Conservation (phyloP, 768 basidiomycete species). For the Boletus speciosus region DNA sequence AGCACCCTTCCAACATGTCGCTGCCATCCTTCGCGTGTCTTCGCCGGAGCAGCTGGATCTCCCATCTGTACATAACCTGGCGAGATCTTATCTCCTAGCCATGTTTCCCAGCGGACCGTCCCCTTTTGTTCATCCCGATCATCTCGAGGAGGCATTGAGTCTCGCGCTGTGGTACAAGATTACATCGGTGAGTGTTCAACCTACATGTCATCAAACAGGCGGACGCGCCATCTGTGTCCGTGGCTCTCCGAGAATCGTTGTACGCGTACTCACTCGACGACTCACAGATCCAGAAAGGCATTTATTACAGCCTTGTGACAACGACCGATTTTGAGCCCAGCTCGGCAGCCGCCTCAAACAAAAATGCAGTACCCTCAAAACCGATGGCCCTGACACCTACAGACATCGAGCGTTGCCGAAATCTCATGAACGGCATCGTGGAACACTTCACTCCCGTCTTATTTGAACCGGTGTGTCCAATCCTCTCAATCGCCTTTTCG, state of each 20-base stretch:
- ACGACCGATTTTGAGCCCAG: constrained; percentile 52
- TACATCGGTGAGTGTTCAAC: constrained; percentile 41
- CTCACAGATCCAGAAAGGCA: constrained; percentile 53
- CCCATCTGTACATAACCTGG: constrained; percentile 47
- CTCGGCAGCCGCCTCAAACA: constrained; percentile 16
- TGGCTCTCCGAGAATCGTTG: not conserved
- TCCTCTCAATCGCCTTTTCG: not conserved
- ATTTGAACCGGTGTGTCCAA: constrained; percentile 53
- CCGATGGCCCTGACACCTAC: constrained; percentile 28
- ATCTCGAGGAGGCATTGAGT: constrained; percentile 51
- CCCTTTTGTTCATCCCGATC: constrained; percentile 40
- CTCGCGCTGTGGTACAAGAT: constrained; percentile 49
- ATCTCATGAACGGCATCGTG: constrained; percentile 54
- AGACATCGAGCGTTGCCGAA: constrained; percentile 39
- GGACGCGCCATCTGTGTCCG: not conserved
- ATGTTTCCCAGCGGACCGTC: constrained; percentile 50
- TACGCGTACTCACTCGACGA: not conserved
- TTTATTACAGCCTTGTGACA: constrained; percentile 63
- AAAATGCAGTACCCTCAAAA: not conserved
- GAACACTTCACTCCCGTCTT: constrained; percentile 68
- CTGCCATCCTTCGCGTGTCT: constrained; percentile 55
- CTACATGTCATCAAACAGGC: not conserved
- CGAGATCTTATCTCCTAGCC: constrained; percentile 39
- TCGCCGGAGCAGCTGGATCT: constrained; percentile 55
- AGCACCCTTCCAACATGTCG: constrained; percentile 45